phyloP scores from a whole-genome alignment of 208 protist genomes.

The Trypanosomatidae sp. region DNA sequence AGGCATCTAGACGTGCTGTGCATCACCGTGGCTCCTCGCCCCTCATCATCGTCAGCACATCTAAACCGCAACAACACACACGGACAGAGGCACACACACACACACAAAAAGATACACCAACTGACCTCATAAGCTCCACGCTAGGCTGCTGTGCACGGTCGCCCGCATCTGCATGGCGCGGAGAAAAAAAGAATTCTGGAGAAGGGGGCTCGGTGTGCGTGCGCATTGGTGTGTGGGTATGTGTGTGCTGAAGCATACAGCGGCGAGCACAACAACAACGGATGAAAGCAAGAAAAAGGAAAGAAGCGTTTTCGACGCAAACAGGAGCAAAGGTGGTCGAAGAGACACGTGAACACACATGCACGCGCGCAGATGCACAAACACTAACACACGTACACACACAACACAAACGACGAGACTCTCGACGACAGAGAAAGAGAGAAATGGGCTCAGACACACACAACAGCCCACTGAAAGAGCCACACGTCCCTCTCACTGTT shows the following conservation, averaged over 20 bases:
- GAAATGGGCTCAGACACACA: neutral
- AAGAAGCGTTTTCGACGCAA: neutral
- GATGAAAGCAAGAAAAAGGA: neutral
- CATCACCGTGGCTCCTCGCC: neutral
- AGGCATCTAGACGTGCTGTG: neutral
- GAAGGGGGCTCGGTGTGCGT: neutral
- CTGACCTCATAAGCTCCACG: neutral
- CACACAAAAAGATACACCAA: neutral
- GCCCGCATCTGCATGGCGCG: neutral
- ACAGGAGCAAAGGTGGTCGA: slow-evolving; percentile 1
- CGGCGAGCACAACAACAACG: neutral
- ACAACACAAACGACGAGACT: neutral
- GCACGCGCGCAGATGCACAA: slow-evolving; percentile 5
- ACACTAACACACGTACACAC: slow-evolving; percentile 3
- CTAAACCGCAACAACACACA: neutral
- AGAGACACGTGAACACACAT: neutral
- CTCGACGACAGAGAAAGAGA: neutral
- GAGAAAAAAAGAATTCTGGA: neutral
- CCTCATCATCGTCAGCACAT: neutral
- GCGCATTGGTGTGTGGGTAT: neutral
- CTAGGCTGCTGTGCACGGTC: neutral
- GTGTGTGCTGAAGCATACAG: neutral
- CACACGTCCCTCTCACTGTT: neutral
- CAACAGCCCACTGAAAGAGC: neutral
- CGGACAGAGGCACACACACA: slow-evolving; percentile 8